Evolutionary conservation across 208 protist genomes (phyloP), one percentile per base, ranked within the genome.

Genomic region (Trypanosoma platydactyli): DNA sequence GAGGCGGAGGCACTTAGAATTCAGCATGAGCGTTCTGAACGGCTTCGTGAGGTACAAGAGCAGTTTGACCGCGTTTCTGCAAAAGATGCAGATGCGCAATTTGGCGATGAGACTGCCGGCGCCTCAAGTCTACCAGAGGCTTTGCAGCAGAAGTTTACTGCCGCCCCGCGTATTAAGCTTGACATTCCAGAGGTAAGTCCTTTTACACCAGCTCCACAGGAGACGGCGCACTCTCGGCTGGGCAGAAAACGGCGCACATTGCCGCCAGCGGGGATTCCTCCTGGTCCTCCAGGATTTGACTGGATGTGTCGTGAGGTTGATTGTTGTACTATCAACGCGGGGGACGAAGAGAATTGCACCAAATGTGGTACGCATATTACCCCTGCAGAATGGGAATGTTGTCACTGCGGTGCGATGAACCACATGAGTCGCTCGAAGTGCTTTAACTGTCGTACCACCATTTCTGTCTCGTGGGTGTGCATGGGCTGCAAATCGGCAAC

Each of bases 321-420:
- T 30, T 95, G 89, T 60, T 81, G 74, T 0, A 76, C 84, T 27
- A 78, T 92, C 33, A 93, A 93, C 58, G 64, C 87, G 3, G 89
- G 85, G 12, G 89, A 95, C 49, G 86, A 93, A 53, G 86, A 92
- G 29, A 63, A 33, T 15, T 95, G 89, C 48, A 45, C 78, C 24
- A 59, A 71, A 50, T 95, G 89, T 59, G 76, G 75, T 27, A 66
- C 55, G n/a, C 78, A 81, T 65, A 81, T 95, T 50, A 41, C 63
- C 15, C 79, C 87, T 4, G 58, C 68, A 1, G 85, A 95, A 38
- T 95, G 89, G 89, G 85, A 92, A 64, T 95, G 89, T 60, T 80
- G 62, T 22, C 51, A 82, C 44, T 95, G 89, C 50, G 89, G 75
- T 3, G 87, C 89, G 18, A n/a, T 91, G 33, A 95, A 95, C 63